Evolutionary conservation across 148 eudicot genomes (phyloP), one percentile per base, ranked within the genome.

Genomic region (Rhododendron henanense): DNA sequence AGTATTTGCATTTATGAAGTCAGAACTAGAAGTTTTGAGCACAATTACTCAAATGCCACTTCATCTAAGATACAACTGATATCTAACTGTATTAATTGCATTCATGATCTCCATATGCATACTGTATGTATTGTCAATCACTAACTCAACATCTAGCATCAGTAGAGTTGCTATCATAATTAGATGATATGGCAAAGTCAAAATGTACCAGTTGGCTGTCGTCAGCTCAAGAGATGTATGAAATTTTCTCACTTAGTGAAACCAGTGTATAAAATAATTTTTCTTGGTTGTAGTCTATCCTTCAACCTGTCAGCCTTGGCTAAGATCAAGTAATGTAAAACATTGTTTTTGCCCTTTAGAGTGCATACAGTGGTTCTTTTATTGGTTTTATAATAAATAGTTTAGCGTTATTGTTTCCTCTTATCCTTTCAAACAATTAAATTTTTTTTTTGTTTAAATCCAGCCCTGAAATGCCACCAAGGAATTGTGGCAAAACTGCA

Each of bases 381-480:
- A 82, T 45, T 75, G n/a, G 35, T 1, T 85, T n/a, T 74, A 18
- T 78, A 41, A 28, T 71, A 39, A 3, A 4, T 37, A 33, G n/a
- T 25, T 65, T 41, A 37, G 44, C n/a, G 83, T 37, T 71, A 78
- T 71, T 84, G 80, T 84, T 67, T 37, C 67, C 55, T 78, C 74
- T 71, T 6, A 69, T 75, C 51, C n/a, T 67, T 67, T 74, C 77
- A 31, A 78, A 81, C 44, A 61, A 25, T 78, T 59, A 37, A 76
- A 28, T 28, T 47, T 15, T 77, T 86, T 28, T 67, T 84, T 9
- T n/a, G 13, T 14, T 84, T 44, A 10, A 35, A 85, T 86, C 67
- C 82, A 92, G 93, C 65, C 88, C 87, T 79, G 71, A 84, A 90
- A 85, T 85, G 84, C 92, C 88, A 37, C 18, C 45, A 50, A 89